Evolutionary conservation across 2,329 filamentous ascomycete genomes (phyloP).

Genomic region (Parafenestella ontariensis): DNA sequence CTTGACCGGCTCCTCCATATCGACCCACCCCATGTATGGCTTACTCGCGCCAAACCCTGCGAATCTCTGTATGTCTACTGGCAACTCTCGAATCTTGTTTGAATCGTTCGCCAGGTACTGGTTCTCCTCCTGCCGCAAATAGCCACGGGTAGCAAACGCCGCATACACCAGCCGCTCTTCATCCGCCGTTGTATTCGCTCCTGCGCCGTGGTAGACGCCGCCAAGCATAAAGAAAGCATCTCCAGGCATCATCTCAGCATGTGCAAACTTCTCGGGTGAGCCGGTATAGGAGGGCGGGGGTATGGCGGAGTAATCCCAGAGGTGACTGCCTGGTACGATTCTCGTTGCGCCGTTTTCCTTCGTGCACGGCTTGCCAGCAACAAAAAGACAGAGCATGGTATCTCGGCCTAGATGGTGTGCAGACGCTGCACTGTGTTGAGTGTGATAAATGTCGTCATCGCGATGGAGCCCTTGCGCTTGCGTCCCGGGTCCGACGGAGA

Average conservation of each 20-base stretch:
- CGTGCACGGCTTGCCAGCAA: slow-evolving; percentile 43
- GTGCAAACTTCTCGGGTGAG: slow-evolving; percentile 18
- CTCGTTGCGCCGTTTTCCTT: slow-evolving; percentile 47
- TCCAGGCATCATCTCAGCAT: slow-evolving; percentile 44
- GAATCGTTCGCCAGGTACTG: slow-evolving; percentile 43
- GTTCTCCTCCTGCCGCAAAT: slow-evolving; percentile 51
- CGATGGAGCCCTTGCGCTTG: slow-evolving; percentile 37
- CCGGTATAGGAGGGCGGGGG: slow-evolving; percentile 25
- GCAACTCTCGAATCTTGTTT: slow-evolving; percentile 27
- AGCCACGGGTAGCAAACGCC: slow-evolving; percentile 45
- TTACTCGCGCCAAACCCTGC: slow-evolving; percentile 28
- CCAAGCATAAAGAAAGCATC: slow-evolving; percentile 50
- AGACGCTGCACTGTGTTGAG: slow-evolving; percentile 15
- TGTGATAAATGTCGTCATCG: slow-evolving; percentile 40
- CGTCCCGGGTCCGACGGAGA: slow-evolving; percentile 34
- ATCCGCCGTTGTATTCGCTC: slow-evolving; percentile 40
- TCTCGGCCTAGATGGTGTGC: slow-evolving; percentile 28
- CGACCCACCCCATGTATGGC: slow-evolving; percentile 26
- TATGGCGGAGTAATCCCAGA: slow-evolving; percentile 34
- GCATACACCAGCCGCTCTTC: slow-evolving; percentile 44
- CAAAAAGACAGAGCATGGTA: slow-evolving; percentile 43
- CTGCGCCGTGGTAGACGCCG: slow-evolving; percentile 46
- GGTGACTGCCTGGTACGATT: slow-evolving; percentile 49
- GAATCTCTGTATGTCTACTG: slow-evolving; percentile 15
- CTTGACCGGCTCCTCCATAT: slow-evolving; percentile 21